Conservation (phyloP, 768 basidiomycete species). For the Rhodotorula taiwanensis region DNA sequence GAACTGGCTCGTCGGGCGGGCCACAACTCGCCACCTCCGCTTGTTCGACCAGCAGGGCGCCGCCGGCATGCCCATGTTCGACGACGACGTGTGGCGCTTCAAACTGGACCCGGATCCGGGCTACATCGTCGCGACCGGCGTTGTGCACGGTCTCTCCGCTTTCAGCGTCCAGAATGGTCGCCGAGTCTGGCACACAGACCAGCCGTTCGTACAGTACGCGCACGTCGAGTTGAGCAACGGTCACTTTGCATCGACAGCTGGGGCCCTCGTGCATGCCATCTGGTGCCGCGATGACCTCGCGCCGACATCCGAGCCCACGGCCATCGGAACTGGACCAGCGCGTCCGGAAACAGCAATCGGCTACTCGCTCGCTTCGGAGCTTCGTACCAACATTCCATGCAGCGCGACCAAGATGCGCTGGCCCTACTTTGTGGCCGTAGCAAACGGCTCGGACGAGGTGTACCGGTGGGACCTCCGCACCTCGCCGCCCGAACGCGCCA, state of each 20-base stretch:
- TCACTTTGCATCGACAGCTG: neutral
- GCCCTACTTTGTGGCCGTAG: neutral
- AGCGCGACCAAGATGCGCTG: conserved; percentile 2
- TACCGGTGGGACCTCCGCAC: neutral
- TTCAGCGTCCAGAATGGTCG: neutral
- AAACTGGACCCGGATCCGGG: conserved; percentile 3
- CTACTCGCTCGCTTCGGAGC: neutral
- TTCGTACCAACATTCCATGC: neutral
- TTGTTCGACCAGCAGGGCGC: neutral
- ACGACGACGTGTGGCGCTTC: conserved; percentile 16
- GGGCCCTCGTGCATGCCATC: neutral
- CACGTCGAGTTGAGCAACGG: conserved; percentile 19
- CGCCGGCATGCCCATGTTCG: fast-evolving
- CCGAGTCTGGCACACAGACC: neutral
- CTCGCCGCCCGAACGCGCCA: neutral
- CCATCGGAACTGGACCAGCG: neutral
- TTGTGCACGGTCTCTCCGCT: neutral
- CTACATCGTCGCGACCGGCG: conserved; percentile 9
- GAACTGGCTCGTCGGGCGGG: conserved; percentile 11
- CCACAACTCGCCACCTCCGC: neutral
- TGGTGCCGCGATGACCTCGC: neutral
- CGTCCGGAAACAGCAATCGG: neutral
- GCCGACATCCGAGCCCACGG: neutral
- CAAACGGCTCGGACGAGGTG: neutral
- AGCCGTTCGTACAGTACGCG: neutral